phyloP scores from a whole-genome alignment of 1,139 yeast genomes.

The Arxiozyma slooffiae region DNA sequence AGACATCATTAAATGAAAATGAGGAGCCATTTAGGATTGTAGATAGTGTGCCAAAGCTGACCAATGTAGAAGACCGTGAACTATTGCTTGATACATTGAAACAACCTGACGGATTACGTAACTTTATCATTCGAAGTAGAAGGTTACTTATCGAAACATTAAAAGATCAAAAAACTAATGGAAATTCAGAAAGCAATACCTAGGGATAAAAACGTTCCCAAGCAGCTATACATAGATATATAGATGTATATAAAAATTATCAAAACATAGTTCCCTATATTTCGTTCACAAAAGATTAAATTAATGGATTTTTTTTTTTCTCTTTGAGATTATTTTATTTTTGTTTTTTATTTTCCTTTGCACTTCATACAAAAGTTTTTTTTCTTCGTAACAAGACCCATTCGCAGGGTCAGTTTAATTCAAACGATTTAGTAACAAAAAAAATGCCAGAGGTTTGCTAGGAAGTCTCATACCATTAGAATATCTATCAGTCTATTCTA shows the following conservation, averaged over 20 bases:
- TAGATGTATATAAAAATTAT: too few species aligned
- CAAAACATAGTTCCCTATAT: too few species aligned
- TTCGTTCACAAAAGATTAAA: neutral
- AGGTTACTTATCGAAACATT: neutral
- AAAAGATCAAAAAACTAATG: too few species aligned
- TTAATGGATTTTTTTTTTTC: too few species aligned
- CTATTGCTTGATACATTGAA: neutral
- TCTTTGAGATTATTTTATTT: neutral
- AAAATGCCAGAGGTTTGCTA: neutral
- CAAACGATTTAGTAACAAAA: neutral
- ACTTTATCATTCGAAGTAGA: slow-evolving; percentile 1
- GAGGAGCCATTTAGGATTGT: slow-evolving; percentile 15
- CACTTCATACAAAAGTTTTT: too few species aligned
- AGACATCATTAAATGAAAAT: slow-evolving; percentile 11
- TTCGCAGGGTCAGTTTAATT: neutral
- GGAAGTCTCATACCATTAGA: neutral
- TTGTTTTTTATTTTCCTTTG: too few species aligned
- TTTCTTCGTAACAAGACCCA: neutral
- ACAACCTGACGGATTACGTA: slow-evolving; percentile 1
- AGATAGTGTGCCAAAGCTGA: slow-evolving; percentile 14
- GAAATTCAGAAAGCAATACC: neutral
- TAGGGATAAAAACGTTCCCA: too few species aligned
- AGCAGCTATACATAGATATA: neutral
- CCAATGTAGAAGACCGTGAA: neutral
- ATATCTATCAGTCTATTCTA: neutral